Evolutionary conservation across 192 early-diverging fungal genomes (phyloP), one percentile per base, ranked within the genome.

Genomic region (Gaertneriomyces semiglobifer): DNA sequence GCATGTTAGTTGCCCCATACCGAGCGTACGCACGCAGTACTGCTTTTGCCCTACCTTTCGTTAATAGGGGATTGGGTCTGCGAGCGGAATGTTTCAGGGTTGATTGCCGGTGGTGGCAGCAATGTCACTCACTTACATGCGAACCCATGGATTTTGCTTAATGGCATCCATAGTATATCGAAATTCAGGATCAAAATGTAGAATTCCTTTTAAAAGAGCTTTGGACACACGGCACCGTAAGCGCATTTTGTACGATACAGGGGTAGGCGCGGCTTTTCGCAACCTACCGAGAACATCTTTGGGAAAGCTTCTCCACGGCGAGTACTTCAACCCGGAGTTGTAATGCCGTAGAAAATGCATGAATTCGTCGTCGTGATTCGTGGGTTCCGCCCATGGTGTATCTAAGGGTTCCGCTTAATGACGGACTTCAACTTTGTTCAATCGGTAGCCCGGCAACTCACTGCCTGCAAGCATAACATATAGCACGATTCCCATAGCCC

Each of bases 401-500:
- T 89, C 84, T 86, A 66, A 45, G 19, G 58, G 9, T 38, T 64
- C 10, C 25, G 25, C 25, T 33, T 33, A 9, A 58, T 14, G 7
- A 7, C 38, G 55, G 18, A 12, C 10, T 25, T 18, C 48, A 51
- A 51, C 14, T 2, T 18, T 14, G 48, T 51, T 51, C 48, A 51
- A 33, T 33, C 25, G 25, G 25, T 33, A 33, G 25, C 25, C 25
- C 1, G 25, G 14, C 9, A 6, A 77, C 83, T 40, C 73, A 86
- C 86, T 88, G 58, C 88, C 88, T n/a, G 77, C 71, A 67, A 89
- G 73, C 45, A 90, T 75, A 0, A 85, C 88, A 61, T 79, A 90
- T 16, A 90, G 74, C 44, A 90, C 88, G 47, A 90, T 77, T 0
- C 88, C 88, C n/a, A 75, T 65, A 39, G 82, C 83, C 88, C 88